phyloP scores from a whole-genome alignment of 352 stramenopile genomes.

The Phytopythium helicoides region DNA sequence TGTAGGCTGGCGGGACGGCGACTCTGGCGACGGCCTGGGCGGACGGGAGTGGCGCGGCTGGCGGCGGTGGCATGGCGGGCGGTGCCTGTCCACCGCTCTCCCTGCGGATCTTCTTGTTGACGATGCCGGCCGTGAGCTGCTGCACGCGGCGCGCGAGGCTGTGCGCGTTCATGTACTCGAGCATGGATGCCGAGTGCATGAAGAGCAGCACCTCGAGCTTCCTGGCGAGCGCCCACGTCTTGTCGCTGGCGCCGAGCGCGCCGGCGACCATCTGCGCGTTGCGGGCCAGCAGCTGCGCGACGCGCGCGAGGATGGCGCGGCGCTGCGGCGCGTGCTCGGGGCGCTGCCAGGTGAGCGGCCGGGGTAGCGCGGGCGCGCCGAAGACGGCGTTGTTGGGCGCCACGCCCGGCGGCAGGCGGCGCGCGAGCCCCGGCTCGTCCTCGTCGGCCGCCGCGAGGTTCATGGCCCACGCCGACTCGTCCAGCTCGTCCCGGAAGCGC shows the following conservation, averaged over 20 bases:
- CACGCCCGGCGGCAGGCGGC: constrained; percentile 57
- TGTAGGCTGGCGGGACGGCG: constrained; percentile 4
- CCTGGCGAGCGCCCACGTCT: constrained; percentile 70
- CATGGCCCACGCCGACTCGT: constrained; percentile 3
- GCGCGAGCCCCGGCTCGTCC: constrained; percentile 9
- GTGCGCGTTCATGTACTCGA: constrained; percentile 82
- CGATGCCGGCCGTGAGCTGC: constrained; percentile 71
- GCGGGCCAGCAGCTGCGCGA: constrained; percentile 55
- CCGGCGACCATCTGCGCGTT: constrained; percentile 43
- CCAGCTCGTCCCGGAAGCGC: background rate
- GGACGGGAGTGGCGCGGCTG: background rate
- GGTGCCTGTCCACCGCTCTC: constrained; percentile 18
- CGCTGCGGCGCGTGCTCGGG: constrained; percentile 70
- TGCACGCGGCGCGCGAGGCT: constrained; percentile 76
- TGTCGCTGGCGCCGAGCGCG: constrained; percentile 12
- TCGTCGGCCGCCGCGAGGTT: constrained; percentile 7
- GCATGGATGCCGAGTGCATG: constrained; percentile 74
- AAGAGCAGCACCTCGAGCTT: constrained; percentile 86
- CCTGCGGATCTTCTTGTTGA: constrained; percentile 84
- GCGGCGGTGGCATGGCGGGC: background rate
- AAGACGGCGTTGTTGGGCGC: constrained; percentile 80
- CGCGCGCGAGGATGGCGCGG: constrained; percentile 60
- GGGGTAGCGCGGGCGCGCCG: constrained; percentile 53
- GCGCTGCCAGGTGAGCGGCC: constrained; percentile 81
- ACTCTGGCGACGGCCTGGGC: background rate